Evolutionary conservation across 1,284 basidiomycete species (phyloP).

Genomic region (Leucoagaricus sp.): DNA sequence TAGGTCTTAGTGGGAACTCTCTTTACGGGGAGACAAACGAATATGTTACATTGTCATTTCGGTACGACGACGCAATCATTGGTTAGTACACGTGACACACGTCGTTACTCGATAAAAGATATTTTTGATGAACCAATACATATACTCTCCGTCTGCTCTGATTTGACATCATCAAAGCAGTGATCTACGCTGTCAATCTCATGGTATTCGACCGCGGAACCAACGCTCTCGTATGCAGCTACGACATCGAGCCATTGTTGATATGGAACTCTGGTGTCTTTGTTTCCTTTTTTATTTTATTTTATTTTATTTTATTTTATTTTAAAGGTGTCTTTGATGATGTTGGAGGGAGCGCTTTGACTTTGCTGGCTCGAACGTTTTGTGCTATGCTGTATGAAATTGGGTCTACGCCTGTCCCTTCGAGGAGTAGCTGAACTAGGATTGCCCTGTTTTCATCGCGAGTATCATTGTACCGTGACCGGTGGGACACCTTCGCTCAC

Average conservation of each 20-base stretch:
- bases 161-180: slow-evolving; percentile 32
- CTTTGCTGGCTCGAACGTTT: slow-evolving; percentile 26
- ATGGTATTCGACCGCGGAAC: slow-evolving; percentile 27
- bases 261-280: slow-evolving; percentile 36
- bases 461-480: background rate
- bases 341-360: slow-evolving; percentile 28
- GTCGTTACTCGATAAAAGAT: slow-evolving; percentile 10
- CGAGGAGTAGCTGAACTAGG: slow-evolving; percentile 31
- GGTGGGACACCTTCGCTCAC: slow-evolving; percentile 20
- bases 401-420: slow-evolving; percentile 31
- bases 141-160: slow-evolving; percentile 33
- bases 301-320: too few relatives aligned
- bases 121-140: slow-evolving; percentile 32
- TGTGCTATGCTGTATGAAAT: slow-evolving; percentile 31
- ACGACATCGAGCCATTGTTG: slow-evolving; percentile 34
- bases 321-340: too few relatives aligned
- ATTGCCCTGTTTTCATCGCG: slow-evolving; percentile 25
- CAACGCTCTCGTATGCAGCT: slow-evolving; percentile 23
- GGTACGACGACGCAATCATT: slow-evolving; percentile 13
- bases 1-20: too few relatives aligned
- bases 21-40: too few relatives aligned
- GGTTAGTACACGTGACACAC: background rate
- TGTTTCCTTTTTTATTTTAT: too few relatives aligned
- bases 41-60: too few relatives aligned
- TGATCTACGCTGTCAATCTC: slow-evolving; percentile 35